These are phyloP conservation scores for Cucurbitaria berberidis DNA, from an alignment of 2,329 filamentous ascomycete species.

Conservation along the genomic window DNA sequence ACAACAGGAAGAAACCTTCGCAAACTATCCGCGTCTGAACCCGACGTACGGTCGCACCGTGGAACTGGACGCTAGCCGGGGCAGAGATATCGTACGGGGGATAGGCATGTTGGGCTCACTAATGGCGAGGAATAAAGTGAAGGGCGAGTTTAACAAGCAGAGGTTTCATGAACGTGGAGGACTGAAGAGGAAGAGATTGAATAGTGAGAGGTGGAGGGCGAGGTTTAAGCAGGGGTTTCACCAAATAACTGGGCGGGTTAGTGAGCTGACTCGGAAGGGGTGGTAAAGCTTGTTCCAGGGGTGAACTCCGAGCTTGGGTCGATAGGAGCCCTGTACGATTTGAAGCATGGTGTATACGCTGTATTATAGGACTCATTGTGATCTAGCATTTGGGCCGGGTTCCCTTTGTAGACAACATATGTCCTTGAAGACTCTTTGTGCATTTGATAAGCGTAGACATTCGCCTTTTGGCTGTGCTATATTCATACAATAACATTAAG, in stretches of 20 bases:
- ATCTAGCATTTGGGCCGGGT: neutral
- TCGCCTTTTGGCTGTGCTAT: neutral
- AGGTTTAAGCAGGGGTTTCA: conserved; percentile 74
- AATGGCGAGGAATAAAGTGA: conserved; percentile 64
- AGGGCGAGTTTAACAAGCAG: conserved; percentile 63
- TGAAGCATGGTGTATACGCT: neutral
- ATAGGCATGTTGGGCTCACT: conserved; percentile 52
- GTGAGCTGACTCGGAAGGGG: conserved; percentile 75
- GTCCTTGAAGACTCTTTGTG: neutral
- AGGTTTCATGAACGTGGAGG: conserved; percentile 77
- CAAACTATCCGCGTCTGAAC: conserved; percentile 44
- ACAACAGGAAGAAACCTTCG: conserved; percentile 28
- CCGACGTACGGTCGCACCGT: conserved; percentile 51
- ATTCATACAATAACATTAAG: neutral
- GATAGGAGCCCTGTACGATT: neutral
- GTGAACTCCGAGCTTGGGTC: too few species aligned
- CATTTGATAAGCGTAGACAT: neutral
- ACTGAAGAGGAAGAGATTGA: conserved; percentile 76
- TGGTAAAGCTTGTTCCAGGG: too few species aligned
- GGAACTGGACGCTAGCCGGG: conserved; percentile 38
- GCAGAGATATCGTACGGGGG: conserved; percentile 57
- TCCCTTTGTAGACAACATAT: neutral
- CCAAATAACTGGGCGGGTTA: conserved; percentile 67
- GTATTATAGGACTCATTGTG: neutral
- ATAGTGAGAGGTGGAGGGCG: conserved; percentile 70